Conservation (phyloP, 345 rosid species). For the Bretschneidera sinensis region DNA sequence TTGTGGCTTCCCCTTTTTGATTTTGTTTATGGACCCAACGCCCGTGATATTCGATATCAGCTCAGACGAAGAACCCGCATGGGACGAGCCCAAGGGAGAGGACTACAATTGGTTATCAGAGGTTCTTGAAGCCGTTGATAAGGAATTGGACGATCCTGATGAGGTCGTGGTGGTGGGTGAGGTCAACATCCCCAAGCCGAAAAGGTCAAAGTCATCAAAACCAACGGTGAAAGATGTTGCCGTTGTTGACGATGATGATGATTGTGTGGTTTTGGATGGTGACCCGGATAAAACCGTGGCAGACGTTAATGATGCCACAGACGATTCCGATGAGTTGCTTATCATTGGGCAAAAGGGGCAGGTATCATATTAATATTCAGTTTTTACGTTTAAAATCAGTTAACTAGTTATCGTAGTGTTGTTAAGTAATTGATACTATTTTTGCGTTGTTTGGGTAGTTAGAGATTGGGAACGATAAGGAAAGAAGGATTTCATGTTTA, state of each 20-base stretch:
- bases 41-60: conserved; percentile 41
- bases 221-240: background rate
- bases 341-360: conserved; percentile 46
- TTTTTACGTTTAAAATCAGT: no score
- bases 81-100: conserved; percentile 20
- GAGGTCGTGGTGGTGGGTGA: conserved; percentile 52
- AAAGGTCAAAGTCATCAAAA: conserved; percentile 22
- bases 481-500: no score
- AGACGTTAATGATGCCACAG: conserved; percentile 9
- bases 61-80: conserved; percentile 50
- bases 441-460: no score
- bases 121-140: conserved; percentile 24
- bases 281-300: conserved; percentile 49
- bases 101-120: conserved; percentile 37
- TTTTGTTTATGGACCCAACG: conserved; percentile 18
- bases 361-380: conserved; percentile 18
- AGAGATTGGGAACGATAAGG: no score
- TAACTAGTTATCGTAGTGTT: no score
- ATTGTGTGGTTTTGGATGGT: conserved; percentile 52
- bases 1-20: background rate
- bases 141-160: conserved; percentile 26
- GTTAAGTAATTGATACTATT: no score
- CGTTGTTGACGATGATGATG: conserved; percentile 34
- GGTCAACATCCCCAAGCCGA: conserved; percentile 24
- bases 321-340: conserved; percentile 41